Conservation (phyloP, 345 rosid genomes). For the Draba incana region DNA sequence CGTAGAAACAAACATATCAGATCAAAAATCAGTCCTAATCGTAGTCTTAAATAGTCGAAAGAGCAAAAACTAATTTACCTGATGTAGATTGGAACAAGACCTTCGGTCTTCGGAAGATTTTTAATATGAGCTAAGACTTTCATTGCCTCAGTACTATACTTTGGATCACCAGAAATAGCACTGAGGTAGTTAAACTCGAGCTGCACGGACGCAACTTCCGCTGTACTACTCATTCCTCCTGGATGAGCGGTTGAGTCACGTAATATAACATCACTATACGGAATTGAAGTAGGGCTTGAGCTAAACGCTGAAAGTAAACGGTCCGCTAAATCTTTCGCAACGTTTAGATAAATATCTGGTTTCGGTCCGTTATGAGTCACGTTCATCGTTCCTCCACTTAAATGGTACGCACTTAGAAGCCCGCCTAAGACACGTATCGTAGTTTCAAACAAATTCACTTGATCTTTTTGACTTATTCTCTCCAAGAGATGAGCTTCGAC, state of each 20-base stretch:
- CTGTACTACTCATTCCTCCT: slow-evolving; percentile 88
- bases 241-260: slow-evolving; percentile 80
- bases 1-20: slow-evolving; percentile 33
- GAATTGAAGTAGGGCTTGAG: slow-evolving; percentile 82
- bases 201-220: slow-evolving; percentile 92
- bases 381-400: slow-evolving; percentile 70
- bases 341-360: slow-evolving; percentile 73
- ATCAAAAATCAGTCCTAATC: neutral
- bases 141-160: slow-evolving; percentile 83
- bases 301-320: slow-evolving; percentile 83
- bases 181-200: slow-evolving; percentile 96
- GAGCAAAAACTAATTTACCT: slow-evolving; percentile 50
- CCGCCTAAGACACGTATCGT: slow-evolving; percentile 97
- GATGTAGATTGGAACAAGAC: slow-evolving; percentile 93
- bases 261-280: slow-evolving; percentile 79
- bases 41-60: neutral
- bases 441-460: slow-evolving; percentile 98
- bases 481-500: slow-evolving; percentile 74
- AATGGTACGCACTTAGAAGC: slow-evolving; percentile 94
- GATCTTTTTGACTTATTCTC: slow-evolving; percentile 82
- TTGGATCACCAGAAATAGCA: slow-evolving; percentile 84
- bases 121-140: slow-evolving; percentile 89
- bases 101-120: slow-evolving; percentile 82
- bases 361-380: slow-evolving; percentile 58
- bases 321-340: slow-evolving; percentile 84